Conservation (phyloP, 2,329 filamentous ascomycete genomes). For the Phaeosphaeria sp. region DNA sequence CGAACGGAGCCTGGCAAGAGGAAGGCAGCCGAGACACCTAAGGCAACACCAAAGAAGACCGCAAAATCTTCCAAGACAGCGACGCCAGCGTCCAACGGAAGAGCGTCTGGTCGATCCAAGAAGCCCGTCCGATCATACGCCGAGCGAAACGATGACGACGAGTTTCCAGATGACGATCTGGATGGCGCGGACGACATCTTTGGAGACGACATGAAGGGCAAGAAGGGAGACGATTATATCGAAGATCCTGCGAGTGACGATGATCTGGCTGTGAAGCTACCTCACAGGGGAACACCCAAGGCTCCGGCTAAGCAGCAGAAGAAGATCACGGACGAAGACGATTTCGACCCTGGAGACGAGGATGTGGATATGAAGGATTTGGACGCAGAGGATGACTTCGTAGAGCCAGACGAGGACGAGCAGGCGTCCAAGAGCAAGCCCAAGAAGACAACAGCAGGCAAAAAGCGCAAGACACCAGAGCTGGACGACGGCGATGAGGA, state of each 20-base stretch:
- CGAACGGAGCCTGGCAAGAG: constrained; percentile 55
- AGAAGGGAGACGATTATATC: constrained; percentile 73
- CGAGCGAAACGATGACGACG: constrained; percentile 70
- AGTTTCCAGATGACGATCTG: constrained; percentile 50
- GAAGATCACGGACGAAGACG: constrained; percentile 51
- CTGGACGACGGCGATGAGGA: constrained; percentile 61
- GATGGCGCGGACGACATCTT: constrained; percentile 83
- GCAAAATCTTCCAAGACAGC: constrained; percentile 39
- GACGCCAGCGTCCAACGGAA: constrained; percentile 46
- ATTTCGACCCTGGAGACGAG: constrained; percentile 50
- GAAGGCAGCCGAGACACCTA: constrained; percentile 33
- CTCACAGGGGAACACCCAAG: constrained; percentile 47
- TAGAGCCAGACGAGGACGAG: constrained; percentile 54
- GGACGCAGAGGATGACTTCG: constrained; percentile 54
- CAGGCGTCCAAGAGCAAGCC: constrained; percentile 49
- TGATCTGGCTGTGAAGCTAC: constrained; percentile 34
- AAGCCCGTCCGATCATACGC: constrained; percentile 50
- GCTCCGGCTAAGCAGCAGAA: constrained; percentile 55
- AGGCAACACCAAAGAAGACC: constrained; percentile 48
- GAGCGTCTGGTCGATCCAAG: constrained; percentile 49
- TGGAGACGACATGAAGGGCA: constrained; percentile 71
- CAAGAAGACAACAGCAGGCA: constrained; percentile 43
- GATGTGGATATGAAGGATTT: constrained; percentile 63
- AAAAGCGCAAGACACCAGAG: constrained; percentile 66
- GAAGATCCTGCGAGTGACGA: constrained; percentile 53